A percentile compares a stretch with the other conserved stretches of the same genome.
phyloP scores from a whole-genome alignment of 1,284 basidiomycete species.

The Ceratobasidium sp. region DNA sequence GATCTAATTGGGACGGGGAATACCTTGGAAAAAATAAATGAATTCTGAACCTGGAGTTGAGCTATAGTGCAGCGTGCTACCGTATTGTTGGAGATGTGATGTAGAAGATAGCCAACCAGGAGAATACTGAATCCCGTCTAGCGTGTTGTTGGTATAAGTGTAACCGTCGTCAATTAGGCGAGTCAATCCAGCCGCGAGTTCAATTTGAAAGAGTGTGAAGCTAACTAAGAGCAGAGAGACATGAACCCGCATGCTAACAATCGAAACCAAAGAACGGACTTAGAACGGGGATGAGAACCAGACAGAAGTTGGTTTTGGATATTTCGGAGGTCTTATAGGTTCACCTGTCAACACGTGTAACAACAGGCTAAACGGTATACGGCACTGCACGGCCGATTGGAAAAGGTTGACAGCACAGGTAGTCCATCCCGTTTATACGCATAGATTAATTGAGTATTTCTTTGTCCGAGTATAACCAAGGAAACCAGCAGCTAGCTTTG shows the following conservation, averaged over 20 bases:
- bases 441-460: background rate
- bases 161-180: background rate
- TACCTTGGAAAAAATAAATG: constrained; percentile 19
- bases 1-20: background rate
- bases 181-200: background rate
- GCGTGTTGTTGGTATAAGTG: background rate
- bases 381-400: background rate
- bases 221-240: background rate
- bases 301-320: background rate
- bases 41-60: constrained; percentile 18
- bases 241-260: background rate
- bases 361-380: background rate
- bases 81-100: constrained; percentile 8
- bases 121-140: constrained; percentile 15
- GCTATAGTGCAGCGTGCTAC: constrained; percentile 1
- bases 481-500: background rate
- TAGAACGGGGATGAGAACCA: background rate
- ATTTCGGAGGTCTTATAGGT: background rate
- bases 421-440: background rate
- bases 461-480: constrained; percentile 9
- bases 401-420: background rate
- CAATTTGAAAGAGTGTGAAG: background rate
- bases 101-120: background rate
- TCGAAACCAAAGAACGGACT: background rate
- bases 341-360: background rate